These are phyloP conservation scores for Dactylellina parvicollis DNA, from an alignment of 2,329 filamentous ascomycete species.

Conservation along the genomic window DNA sequence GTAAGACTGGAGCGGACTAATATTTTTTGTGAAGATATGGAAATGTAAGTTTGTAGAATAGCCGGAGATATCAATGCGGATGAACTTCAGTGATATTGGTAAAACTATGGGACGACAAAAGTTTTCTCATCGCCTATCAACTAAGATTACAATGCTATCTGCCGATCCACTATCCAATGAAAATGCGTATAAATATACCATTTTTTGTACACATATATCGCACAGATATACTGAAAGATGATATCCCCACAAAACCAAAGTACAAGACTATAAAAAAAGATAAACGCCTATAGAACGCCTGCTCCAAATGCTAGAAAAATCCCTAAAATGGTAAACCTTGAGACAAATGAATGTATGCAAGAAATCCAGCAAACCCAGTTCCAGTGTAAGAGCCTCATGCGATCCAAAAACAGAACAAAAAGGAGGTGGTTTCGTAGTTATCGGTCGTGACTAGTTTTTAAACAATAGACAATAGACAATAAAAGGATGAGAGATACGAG, in stretches of 20 bases:
- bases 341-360: conserved; percentile 28
- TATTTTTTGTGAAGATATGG: too few species aligned
- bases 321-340: conserved; percentile 9
- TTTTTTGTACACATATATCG: conserved; percentile 6
- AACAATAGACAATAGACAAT: conserved; percentile 32
- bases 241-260: not conserved
- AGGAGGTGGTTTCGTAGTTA: not conserved
- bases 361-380: conserved; percentile 2
- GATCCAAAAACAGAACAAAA: conserved; percentile 9
- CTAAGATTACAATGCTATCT: too few species aligned
- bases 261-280: conserved; percentile 1
- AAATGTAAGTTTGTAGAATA: too few species aligned
- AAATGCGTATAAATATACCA: too few species aligned
- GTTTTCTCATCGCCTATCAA: too few species aligned
- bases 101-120: too few species aligned
- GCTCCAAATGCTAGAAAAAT: conserved; percentile 34
- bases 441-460: conserved; percentile 32
- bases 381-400: too few species aligned
- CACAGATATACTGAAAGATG: not conserved
- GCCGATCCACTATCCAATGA: too few species aligned
- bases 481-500: not conserved
- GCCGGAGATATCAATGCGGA: too few species aligned
- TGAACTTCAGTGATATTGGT: too few species aligned
- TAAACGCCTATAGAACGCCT: conserved; percentile 46
- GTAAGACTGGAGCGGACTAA: too few species aligned